Base-by-base conservation (phyloP, 2,329 filamentous ascomycete genomes). In the Claviceps paspali region DNA sequence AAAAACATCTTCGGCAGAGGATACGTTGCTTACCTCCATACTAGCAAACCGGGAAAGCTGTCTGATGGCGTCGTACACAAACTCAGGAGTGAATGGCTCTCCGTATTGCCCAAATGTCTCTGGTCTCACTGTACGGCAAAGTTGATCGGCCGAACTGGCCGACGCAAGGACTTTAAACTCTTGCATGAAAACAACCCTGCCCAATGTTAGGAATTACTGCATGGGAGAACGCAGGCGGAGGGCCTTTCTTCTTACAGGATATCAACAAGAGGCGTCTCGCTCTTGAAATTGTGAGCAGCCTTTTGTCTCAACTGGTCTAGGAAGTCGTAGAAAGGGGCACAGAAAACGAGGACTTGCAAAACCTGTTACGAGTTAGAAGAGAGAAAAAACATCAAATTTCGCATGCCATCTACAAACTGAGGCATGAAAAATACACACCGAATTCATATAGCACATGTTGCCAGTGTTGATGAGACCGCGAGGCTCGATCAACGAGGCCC, bases 361-460 rank as follows among this genome's bases (percentile, higher is more conserved):
- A 96, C 79, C 86, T 94, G 46, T 6, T 29, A 6, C 6, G 27
- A 22, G 47, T 70, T 52, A 69, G 60, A 47, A 38, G 9, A n/a
- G n/a, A n/a, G n/a, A n/a, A n/a, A n/a, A n/a, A 8, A 6, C 12
- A 24, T 21, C 14, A 24, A 7, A 33, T 12, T 12, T 10, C 12
- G 19, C 4, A 11, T 32, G 5, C n/a, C 11, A 4, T 17, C 29
- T 33, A 14, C 23, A 18, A 14, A 35, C 9, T n/a, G n/a, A n/a
- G n/a, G n/a, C n/a, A n/a, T n/a, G n/a, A n/a, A n/a, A n/a, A 12
- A 30, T n/a, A 64, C 83, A 63, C 69, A 94, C 88, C 45, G 91
- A 95, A 65, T 96, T 98, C 91, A 98, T 96, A 62, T 98, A 98
- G 61, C 91, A 98, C 83, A 96, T 92, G 55, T 98, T 96, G 35